Conservation (phyloP, 768 basidiomycete genomes). For the Amanita pallidorosea region DNA sequence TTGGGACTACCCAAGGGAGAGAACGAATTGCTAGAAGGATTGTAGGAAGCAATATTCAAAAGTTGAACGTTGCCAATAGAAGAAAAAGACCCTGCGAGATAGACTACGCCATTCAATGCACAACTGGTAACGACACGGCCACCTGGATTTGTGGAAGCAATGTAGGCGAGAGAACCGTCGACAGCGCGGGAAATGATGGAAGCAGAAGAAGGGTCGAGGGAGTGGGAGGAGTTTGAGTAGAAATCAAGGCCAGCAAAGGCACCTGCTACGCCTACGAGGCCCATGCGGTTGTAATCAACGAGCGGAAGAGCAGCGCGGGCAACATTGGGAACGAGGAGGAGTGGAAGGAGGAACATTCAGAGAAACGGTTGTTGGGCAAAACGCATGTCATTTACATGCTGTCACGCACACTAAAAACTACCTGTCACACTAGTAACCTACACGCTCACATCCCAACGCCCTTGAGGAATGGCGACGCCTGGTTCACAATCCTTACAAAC, state of each 20-base stretch:
- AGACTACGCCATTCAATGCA: slow-evolving; percentile 54
- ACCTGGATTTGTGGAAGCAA: slow-evolving; percentile 74
- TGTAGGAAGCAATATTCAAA: slow-evolving; percentile 71
- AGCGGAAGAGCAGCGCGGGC: slow-evolving; percentile 25
- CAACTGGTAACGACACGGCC: slow-evolving; percentile 74
- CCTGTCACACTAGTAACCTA: no score
- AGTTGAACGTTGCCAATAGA: slow-evolving; percentile 51
- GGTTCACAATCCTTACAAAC: slow-evolving; percentile 39
- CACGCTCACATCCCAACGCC: slow-evolving; percentile 47
- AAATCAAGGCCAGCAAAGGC: slow-evolving; percentile 82
- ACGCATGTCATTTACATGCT: neutral
- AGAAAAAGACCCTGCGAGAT: slow-evolving; percentile 77
- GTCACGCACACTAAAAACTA: neutral
- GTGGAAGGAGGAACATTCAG: slow-evolving; percentile 13
- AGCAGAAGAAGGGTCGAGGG: slow-evolving; percentile 62
- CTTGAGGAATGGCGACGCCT: slow-evolving; percentile 49
- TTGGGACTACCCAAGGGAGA: slow-evolving; percentile 40
- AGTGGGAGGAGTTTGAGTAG: slow-evolving; percentile 44
- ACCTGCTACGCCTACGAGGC: slow-evolving; percentile 80
- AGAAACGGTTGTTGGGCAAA: slow-evolving; percentile 4
- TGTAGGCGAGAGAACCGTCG: slow-evolving; percentile 53
- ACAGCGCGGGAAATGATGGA: slow-evolving; percentile 57
- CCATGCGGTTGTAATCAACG: slow-evolving; percentile 64
- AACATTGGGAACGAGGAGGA: slow-evolving; percentile 17
- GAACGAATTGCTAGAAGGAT: slow-evolving; percentile 44